These are phyloP conservation scores for Ilex asprella DNA, from an alignment of 257 asterid genomes.

Conservation along the genomic window DNA sequence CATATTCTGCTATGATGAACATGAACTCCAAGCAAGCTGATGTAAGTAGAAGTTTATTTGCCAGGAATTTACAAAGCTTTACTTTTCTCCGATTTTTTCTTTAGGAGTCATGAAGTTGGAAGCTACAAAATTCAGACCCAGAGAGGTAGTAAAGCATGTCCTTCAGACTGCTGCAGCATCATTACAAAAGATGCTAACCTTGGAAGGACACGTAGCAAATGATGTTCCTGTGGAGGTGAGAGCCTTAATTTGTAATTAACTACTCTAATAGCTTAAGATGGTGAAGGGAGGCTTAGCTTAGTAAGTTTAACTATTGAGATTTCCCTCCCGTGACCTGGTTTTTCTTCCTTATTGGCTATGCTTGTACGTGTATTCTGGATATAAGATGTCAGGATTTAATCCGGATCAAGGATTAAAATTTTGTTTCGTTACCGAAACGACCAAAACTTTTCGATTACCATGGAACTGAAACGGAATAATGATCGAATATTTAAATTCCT, in stretches of 20 bases:
- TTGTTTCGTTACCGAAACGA: no score
- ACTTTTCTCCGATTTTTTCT: neutral
- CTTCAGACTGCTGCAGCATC: constrained; percentile 94
- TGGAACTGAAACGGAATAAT: no score
- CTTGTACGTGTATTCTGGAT: no score
- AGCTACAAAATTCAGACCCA: constrained; percentile 83
- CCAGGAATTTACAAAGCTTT: neutral
- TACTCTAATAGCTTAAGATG: no score
- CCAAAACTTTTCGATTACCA: no score
- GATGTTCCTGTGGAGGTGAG: constrained; percentile 89
- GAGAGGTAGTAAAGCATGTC: constrained; percentile 91
- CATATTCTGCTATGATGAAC: neutral
- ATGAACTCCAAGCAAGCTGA: neutral
- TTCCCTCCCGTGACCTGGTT: no score
- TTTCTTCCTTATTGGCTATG: no score
- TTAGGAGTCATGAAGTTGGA: constrained; percentile 89
- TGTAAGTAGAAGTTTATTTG: neutral
- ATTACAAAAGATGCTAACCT: constrained; percentile 56
- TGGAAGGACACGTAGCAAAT: constrained; percentile 81
- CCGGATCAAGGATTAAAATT: no score
- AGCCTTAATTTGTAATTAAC: neutral
- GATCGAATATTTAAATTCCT: no score
- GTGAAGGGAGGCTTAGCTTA: no score
- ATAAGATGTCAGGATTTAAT: no score
- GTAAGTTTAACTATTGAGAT: no score